These are phyloP conservation scores for Niveomyces coronatus DNA, from an alignment of 2,329 filamentous ascomycete genomes.

Conservation along the genomic window DNA sequence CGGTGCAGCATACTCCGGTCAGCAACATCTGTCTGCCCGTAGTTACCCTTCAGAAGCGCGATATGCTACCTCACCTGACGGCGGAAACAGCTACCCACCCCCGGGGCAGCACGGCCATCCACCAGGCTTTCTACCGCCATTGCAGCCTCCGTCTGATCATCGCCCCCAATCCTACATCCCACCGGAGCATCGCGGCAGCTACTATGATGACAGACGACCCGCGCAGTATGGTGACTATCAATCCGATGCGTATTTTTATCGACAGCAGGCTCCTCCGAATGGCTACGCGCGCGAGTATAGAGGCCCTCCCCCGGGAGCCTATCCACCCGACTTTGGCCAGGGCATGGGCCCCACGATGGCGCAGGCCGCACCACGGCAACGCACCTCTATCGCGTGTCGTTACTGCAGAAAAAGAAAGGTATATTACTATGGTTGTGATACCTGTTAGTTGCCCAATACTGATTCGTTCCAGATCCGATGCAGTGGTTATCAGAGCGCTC, in stretches of 20 bases:
- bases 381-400: slow-evolving; percentile 49
- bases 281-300: slow-evolving; percentile 20
- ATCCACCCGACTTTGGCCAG: slow-evolving; percentile 24
- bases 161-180: slow-evolving; percentile 27
- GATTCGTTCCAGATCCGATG: slow-evolving; percentile 40
- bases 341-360: slow-evolving; percentile 29
- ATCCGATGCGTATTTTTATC: slow-evolving; percentile 25
- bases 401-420: slow-evolving; percentile 55
- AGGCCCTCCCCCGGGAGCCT: slow-evolving; percentile 20
- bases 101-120: slow-evolving; percentile 20
- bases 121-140: slow-evolving; percentile 26
- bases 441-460: not conserved
- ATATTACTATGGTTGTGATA: slow-evolving; percentile 4
- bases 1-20: slow-evolving; percentile 23
- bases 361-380: slow-evolving; percentile 45
- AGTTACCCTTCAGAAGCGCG: slow-evolving; percentile 25
- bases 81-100: slow-evolving; percentile 37
- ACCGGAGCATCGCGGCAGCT: slow-evolving; percentile 28
- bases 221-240: slow-evolving; percentile 25
- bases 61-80: slow-evolving; percentile 31
- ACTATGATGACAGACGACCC: slow-evolving; percentile 26
- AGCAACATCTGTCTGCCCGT: slow-evolving; percentile 21
- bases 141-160: slow-evolving; percentile 26
- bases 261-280: slow-evolving; percentile 22
- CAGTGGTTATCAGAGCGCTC: slow-evolving; percentile 49